Conservation (phyloP, 805 yeast genomes). For the Ogataea allantospora region DNA sequence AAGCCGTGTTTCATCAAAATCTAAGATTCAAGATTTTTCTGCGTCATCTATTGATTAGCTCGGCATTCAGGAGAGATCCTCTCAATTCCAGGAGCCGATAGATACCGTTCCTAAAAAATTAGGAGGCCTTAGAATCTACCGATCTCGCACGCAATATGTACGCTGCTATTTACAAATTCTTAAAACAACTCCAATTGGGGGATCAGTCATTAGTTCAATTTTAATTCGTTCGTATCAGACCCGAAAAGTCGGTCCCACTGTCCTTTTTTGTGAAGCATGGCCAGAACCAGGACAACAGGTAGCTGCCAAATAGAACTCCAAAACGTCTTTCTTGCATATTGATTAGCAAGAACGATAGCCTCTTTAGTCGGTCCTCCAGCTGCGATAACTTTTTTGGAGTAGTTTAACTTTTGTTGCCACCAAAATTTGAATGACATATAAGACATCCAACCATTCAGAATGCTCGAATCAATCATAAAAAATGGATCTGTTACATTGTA, state of each 20-base stretch:
- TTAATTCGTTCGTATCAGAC: conserved; percentile 21
- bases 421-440: conserved; percentile 80
- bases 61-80: no score
- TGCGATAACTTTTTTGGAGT: conserved; percentile 37
- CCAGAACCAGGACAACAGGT: conserved; percentile 84
- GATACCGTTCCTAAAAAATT: no score
- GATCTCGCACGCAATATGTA: no score
- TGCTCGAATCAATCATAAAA: conserved; percentile 76
- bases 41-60: no score
- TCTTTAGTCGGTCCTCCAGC: conserved; percentile 46
- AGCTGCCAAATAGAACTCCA: conserved; percentile 95
- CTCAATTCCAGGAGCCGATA: no score
- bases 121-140: no score
- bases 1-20: no score
- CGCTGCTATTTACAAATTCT: neutral
- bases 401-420: conserved; percentile 71
- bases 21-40: no score
- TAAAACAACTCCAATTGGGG: no score
- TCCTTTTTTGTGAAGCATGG: conserved; percentile 93
- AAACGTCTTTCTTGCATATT: conserved; percentile 79
- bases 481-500: conserved; percentile 79
- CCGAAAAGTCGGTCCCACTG: conserved; percentile 78
- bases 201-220: no score
- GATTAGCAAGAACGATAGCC: conserved; percentile 58
- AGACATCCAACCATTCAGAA: conserved; percentile 84